A percentile compares a stretch with the other conserved stretches of the same genome.
phyloP scores from a whole-genome alignment of 2,329 filamentous ascomycete genomes.

The Aureobasidium sp. region DNA sequence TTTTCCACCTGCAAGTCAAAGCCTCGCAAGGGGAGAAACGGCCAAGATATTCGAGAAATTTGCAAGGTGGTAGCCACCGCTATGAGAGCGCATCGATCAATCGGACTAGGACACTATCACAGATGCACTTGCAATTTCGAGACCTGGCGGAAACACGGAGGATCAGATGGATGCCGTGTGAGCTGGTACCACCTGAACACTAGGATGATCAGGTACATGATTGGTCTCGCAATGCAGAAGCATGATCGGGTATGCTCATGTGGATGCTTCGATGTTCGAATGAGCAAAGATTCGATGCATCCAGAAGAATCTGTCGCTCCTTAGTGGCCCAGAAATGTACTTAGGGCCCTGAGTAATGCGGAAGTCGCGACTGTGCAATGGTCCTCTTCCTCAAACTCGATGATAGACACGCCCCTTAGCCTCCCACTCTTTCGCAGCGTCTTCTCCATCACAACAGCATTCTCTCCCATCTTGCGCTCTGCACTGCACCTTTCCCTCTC shows the following conservation, averaged over 20 bases:
- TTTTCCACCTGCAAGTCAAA: neutral
- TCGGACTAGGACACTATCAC: too few relatives aligned
- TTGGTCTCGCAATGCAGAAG: too few relatives aligned
- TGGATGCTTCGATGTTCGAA: neutral
- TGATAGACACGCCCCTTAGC: neutral
- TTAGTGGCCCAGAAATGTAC: neutral
- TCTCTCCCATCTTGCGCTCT: neutral
- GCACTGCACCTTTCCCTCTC: neutral
- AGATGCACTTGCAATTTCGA: neutral
- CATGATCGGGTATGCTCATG: neutral
- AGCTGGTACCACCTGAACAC: neutral
- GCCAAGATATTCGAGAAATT: neutral
- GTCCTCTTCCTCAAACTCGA: neutral
- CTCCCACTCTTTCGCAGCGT: neutral
- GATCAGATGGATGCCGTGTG: neutral
- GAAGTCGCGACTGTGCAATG: neutral
- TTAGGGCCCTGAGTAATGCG: neutral
- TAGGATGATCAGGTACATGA: neutral
- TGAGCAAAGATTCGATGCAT: neutral
- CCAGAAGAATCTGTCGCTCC: too few relatives aligned
- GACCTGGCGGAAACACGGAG: neutral
- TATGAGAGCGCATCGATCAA: neutral
- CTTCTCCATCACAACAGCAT: neutral
- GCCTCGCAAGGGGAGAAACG: neutral
- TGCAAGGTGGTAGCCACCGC: neutral